Evolutionary conservation across 2,329 filamentous ascomycete genomes (phyloP).

Genomic region (Aspergillus udagawae): DNA sequence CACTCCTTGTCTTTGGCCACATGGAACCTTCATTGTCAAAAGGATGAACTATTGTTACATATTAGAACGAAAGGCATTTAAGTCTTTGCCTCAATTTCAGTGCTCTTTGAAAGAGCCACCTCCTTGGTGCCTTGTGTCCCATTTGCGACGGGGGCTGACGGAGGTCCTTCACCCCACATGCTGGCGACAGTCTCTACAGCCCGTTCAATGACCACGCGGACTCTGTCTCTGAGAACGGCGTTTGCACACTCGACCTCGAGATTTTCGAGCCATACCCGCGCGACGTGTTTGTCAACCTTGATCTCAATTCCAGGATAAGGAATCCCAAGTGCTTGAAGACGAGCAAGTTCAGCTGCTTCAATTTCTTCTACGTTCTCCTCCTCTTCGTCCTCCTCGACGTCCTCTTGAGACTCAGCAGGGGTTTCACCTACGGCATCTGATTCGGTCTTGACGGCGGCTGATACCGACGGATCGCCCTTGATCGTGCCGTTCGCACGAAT

Average conservation of each 20-base stretch:
- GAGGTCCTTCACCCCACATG: constrained; percentile 46
- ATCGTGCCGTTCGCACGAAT: constrained; percentile 12
- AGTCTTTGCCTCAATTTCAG: constrained; percentile 21
- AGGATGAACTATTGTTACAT: constrained; percentile 14
- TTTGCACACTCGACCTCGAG: constrained; percentile 84
- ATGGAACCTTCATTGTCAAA: not conserved
- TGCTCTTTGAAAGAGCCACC: constrained; percentile 12
- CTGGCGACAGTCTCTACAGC: constrained; percentile 83
- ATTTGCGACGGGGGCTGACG: constrained; percentile 20
- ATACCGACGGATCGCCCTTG: not conserved
- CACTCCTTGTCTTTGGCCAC: not conserved
- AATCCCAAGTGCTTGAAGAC: constrained; percentile 78
- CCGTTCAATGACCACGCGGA: constrained; percentile 83
- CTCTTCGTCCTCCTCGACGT: constrained; percentile 34
- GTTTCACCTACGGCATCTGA: constrained; percentile 12
- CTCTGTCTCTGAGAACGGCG: constrained; percentile 73
- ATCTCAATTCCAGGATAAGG: constrained; percentile 87
- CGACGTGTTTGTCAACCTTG: constrained; percentile 79
- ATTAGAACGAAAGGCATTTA: constrained; percentile 12
- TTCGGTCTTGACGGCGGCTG: constrained; percentile 11
- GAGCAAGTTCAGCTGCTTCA: constrained; percentile 66
- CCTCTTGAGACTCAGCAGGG: constrained; percentile 2
- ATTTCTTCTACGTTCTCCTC: constrained; percentile 50
- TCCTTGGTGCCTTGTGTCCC: constrained; percentile 18
- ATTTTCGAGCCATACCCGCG: constrained; percentile 87